Evolutionary conservation across 2,329 filamentous ascomycete species (phyloP), one percentile per base, ranked within the genome.

Genomic region (Cladosporium sp.): DNA sequence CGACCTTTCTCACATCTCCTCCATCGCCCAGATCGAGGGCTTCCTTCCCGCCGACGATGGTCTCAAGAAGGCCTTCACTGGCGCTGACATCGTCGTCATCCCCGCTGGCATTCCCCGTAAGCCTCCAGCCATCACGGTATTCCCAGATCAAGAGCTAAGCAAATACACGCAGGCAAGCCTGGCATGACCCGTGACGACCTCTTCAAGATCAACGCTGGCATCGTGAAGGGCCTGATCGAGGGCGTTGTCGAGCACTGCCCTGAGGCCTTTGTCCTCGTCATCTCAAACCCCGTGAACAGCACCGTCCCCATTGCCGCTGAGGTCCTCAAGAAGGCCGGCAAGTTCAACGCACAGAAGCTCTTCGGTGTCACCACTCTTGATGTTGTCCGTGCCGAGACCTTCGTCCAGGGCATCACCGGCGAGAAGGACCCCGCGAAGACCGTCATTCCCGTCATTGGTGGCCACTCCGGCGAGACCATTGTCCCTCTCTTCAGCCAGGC

Each of bases 101-200:
- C 95, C 95, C 62, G 95, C 95, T 78, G 95, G 95, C 76, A 96
- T 99, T 87, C 95, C 95, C 77, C 93, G 95, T 97, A 73, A 74
- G 76, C 72, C 36, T 21, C 15, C 61, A 47, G 34, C 61, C 61
- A 64, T 63, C 36, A 36, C 47, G 32, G 64, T 59, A 58, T 38
- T 38, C 38, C 49, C 21, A 38, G 49, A 32, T 36, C 64, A 54
- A 66, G 64, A 64, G 65, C 68, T 65, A 71, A 68, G 58, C 49
- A 59, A 44, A 65, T 32, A 44, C 18, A 66, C 67, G 67, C 71
- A 97, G 94, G 94, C 83, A 98, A 98, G 87, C 95, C 95, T 75
- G 95, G 95, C 77, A 99, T 99, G 95, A 97, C 92, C 81, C 93
- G 95, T 84, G 95, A 99, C 77, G 95, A 98, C 79, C 92, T 99